phyloP scores from a whole-genome alignment of 2,329 filamentous ascomycete species.

The Rhytidhysteron rufulum region DNA sequence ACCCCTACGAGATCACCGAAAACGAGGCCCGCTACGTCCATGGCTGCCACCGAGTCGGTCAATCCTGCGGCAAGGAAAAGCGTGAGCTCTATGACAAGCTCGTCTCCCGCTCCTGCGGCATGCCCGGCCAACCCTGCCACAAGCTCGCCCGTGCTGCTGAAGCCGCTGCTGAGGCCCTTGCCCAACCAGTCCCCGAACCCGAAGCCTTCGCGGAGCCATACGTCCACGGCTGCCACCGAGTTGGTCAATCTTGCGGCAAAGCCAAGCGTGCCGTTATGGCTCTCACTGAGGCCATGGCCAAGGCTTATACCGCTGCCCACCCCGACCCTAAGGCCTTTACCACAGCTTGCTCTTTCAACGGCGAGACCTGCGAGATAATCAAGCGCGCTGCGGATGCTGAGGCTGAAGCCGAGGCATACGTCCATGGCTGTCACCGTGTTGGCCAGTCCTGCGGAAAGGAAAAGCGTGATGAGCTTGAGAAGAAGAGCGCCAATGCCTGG shows the following conservation, averaged over 20 bases:
- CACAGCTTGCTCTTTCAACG: conserved; percentile 12
- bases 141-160: conserved; percentile 29
- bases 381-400: conserved; percentile 23
- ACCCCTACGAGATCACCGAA: conserved; percentile 27
- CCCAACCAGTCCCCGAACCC: conserved; percentile 23
- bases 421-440: conserved; percentile 9
- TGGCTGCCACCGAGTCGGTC: conserved; percentile 13
- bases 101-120: conserved; percentile 19
- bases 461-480: conserved; percentile 6
- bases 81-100: conserved; percentile 21
- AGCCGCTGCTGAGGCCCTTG: conserved; percentile 23
- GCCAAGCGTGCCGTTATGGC: conserved; percentile 8
- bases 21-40: conserved; percentile 14
- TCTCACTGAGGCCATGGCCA: conserved; percentile 6
- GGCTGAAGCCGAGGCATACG: conserved; percentile 4
- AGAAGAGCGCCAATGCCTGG: neutral
- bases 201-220: conserved; percentile 27
- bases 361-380: conserved; percentile 16
- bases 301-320: conserved; percentile 8
- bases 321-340: conserved; percentile 9
- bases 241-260: conserved; percentile 2
- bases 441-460: conserved; percentile 16
- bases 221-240: conserved; percentile 1
- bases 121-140: conserved; percentile 19
- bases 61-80: conserved; percentile 3